A percentile compares a stretch with the other conserved stretches of the same genome.
These are phyloP conservation scores for Astragalus glycyphyllos DNA, from an alignment of 306 rosid genomes.

Conservation along the genomic window DNA sequence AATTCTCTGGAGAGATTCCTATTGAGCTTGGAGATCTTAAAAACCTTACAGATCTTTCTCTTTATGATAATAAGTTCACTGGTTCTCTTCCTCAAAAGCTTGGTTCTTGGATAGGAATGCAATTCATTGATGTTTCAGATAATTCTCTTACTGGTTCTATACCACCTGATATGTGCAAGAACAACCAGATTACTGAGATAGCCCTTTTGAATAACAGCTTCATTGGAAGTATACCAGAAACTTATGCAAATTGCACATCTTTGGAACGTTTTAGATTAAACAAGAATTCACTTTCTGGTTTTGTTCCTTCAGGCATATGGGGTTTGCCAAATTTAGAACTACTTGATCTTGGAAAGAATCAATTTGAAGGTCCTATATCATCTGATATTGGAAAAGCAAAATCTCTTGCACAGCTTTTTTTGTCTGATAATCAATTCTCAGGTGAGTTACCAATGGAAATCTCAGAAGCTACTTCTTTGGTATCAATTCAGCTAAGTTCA, in stretches of 20 bases:
- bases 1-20: slow-evolving; percentile 68
- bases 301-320: slow-evolving; percentile 82
- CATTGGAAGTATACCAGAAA: slow-evolving; percentile 76
- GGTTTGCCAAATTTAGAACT: slow-evolving; percentile 60
- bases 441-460: slow-evolving; percentile 68
- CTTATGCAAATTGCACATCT: slow-evolving; percentile 61
- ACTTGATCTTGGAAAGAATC: slow-evolving; percentile 69
- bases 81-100: slow-evolving; percentile 78
- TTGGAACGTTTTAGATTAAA: slow-evolving; percentile 59
- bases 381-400: slow-evolving; percentile 72
- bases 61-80: slow-evolving; percentile 64
- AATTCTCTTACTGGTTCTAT: slow-evolving; percentile 73
- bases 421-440: slow-evolving; percentile 65
- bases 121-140: slow-evolving; percentile 78
- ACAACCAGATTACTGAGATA: slow-evolving; percentile 49
- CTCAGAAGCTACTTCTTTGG: slow-evolving; percentile 64
- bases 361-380: slow-evolving; percentile 72
- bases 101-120: slow-evolving; percentile 62
- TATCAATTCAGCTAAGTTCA: slow-evolving; percentile 54
- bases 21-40: slow-evolving; percentile 69
- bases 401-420: slow-evolving; percentile 60
- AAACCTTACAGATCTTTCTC: slow-evolving; percentile 56
- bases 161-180: slow-evolving; percentile 82
- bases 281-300: slow-evolving; percentile 77
- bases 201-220: slow-evolving; percentile 69